These are phyloP conservation scores for Ilex aquifolium DNA, from an alignment of 257 asterid genomes.

Conservation along the genomic window DNA sequence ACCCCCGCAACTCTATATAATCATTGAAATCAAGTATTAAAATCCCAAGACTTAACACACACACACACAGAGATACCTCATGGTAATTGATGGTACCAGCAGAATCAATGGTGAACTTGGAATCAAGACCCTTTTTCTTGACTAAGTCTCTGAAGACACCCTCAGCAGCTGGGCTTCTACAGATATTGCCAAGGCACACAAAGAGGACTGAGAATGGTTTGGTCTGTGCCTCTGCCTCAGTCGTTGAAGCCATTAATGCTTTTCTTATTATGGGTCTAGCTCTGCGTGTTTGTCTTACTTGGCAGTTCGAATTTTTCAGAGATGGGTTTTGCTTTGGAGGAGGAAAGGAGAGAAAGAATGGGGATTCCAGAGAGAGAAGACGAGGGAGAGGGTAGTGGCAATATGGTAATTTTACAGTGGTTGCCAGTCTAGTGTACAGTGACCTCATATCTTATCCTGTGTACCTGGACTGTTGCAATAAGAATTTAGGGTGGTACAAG, in stretches of 20 bases:
- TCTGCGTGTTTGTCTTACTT: slow-evolving; percentile 6
- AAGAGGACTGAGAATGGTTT: slow-evolving; percentile 71
- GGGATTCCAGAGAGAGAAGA: slow-evolving; percentile 15
- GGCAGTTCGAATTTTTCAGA: not conserved
- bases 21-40: too few relatives aligned
- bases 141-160: slow-evolving; percentile 81
- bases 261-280: slow-evolving; percentile 15
- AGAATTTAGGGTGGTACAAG: too few relatives aligned
- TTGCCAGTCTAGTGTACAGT: slow-evolving; percentile 13
- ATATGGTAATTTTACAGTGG: slow-evolving; percentile 18
- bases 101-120: slow-evolving; percentile 69
- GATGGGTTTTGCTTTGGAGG: not conserved
- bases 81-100: slow-evolving; percentile 92
- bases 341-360: slow-evolving; percentile 15
- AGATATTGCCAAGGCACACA: slow-evolving; percentile 94
- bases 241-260: slow-evolving; percentile 55
- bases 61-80: slow-evolving; percentile 36
- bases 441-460: slow-evolving; percentile 33
- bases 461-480: too few relatives aligned
- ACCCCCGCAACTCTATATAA: too few relatives aligned
- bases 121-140: slow-evolving; percentile 46
- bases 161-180: slow-evolving; percentile 99
- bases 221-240: slow-evolving; percentile 21
- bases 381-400: slow-evolving; percentile 12
- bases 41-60: not conserved